Evolutionary conservation across 2,329 filamentous ascomycete genomes (phyloP).

Genomic region (Epichloe brachyelytri): DNA sequence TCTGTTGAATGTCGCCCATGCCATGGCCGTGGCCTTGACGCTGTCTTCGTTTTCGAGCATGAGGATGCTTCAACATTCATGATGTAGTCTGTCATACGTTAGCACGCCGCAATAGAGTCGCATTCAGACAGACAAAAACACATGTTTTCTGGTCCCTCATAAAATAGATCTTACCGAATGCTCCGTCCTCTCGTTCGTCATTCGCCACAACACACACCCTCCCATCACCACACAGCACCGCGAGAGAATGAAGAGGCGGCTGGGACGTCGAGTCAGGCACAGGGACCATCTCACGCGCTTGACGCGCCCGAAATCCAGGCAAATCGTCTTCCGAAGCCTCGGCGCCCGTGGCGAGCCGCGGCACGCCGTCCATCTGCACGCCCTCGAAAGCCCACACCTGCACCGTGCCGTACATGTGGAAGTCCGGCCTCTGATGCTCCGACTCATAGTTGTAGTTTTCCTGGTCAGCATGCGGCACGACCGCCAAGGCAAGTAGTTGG

Average conservation of each 20-base stretch:
- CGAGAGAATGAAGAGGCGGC: constrained; percentile 33
- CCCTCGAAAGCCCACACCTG: constrained; percentile 39
- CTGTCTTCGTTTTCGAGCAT: constrained; percentile 32
- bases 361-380: constrained; percentile 17
- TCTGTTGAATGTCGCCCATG: constrained; percentile 43
- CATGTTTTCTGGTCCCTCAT: no score
- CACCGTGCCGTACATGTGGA: constrained; percentile 31
- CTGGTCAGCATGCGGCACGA: constrained; percentile 38
- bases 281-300: constrained; percentile 34
- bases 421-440: constrained; percentile 23
- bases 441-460: constrained; percentile 27
- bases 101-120: constrained; percentile 6
- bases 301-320: constrained; percentile 37
- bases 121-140: no score
- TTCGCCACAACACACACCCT: constrained; percentile 33
- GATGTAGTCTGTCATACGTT: neutral
- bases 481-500: constrained; percentile 39
- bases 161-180: constrained; percentile 26
- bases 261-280: constrained; percentile 16
- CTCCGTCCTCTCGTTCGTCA: constrained; percentile 14
- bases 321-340: constrained; percentile 29
- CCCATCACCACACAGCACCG: constrained; percentile 38
- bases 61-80: constrained; percentile 21
- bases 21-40: constrained; percentile 36
- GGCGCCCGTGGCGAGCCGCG: constrained; percentile 23